These are phyloP conservation scores for Lactarius hatsudake DNA, from an alignment of 768 basidiomycete genomes.

Conservation along the genomic window DNA sequence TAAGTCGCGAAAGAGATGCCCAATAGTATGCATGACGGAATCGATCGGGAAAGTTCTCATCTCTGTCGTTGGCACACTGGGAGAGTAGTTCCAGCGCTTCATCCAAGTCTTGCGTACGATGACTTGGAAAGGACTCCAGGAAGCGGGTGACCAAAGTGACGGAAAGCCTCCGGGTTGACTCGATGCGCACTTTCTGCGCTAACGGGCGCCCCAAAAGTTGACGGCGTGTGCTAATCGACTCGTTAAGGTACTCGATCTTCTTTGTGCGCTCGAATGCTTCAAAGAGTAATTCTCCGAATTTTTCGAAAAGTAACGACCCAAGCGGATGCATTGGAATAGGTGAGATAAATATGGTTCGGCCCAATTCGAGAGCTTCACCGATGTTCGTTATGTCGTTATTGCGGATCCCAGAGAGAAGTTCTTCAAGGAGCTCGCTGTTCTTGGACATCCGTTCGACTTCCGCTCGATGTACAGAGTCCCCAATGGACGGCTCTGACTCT, in stretches of 20 bases:
- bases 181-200: fast-evolving
- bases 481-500: neutral
- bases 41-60: neutral
- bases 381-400: neutral
- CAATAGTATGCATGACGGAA: neutral
- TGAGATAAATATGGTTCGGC: neutral
- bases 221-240: neutral
- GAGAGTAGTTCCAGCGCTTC: no score
- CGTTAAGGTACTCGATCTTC: neutral
- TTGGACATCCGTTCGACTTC: fast-evolving
- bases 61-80: neutral
- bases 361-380: neutral
- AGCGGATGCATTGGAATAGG: neutral
- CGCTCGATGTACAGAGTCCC: neutral
- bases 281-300: neutral
- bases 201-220: neutral
- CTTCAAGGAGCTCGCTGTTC: neutral
- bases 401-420: neutral
- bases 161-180: neutral
- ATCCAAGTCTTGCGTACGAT: neutral
- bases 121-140: neutral
- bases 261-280: neutral
- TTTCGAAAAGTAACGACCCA: neutral
- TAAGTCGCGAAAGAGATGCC: neutral
- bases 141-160: neutral